Evolutionary conservation across 345 rosid species (phyloP), one percentile per base, ranked within the genome.

Genomic region (Eutrema heterophyllum): DNA sequence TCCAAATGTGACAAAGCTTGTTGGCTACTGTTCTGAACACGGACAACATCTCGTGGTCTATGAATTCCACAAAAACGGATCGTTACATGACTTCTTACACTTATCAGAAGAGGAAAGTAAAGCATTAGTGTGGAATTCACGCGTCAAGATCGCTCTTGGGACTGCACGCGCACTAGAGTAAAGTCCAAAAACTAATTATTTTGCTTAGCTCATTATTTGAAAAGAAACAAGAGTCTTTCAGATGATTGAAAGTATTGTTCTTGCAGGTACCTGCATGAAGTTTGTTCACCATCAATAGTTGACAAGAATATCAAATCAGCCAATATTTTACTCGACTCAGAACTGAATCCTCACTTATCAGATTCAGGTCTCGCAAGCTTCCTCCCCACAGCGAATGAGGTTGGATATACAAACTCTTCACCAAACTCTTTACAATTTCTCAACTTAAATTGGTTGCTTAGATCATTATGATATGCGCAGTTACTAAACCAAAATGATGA

Each of bases 111-210:
- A 92, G 43, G 77, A 82, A 78, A 86, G 81, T 84, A 92, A 79
- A 68, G 93, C 91, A 49, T 71, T 95, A 79, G 86, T 93, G 48
- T 95, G 99, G 99, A 95, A 92, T 74, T 72, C 94, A 54, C 88
- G 99, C 2, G 89, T 95, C 76, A 90, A 92, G 83, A 86, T 95
- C 33, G 99, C 99, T 77, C 78, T 95, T 68, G 98, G 99, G 68
- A 95, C 90, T 15, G 96, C 99, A 48, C 97, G 94, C 4, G 92
- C 94, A 56, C 74, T 95, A 69, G 99, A 95, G 99, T 94, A 88
- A 91, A 88, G 70, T 51, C 36, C 21, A 24, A 5, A n/a, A 51
- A 2, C 52, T n/a, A 43, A 30, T n/a, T 6, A 2, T 32, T 51
- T 40, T 6, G 53, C 64, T 51, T 51, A 4, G 33, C 6, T 12